phyloP scores from a whole-genome alignment of 1,139 yeast genomes.

The Schizosaccharomyces versatilis region DNA sequence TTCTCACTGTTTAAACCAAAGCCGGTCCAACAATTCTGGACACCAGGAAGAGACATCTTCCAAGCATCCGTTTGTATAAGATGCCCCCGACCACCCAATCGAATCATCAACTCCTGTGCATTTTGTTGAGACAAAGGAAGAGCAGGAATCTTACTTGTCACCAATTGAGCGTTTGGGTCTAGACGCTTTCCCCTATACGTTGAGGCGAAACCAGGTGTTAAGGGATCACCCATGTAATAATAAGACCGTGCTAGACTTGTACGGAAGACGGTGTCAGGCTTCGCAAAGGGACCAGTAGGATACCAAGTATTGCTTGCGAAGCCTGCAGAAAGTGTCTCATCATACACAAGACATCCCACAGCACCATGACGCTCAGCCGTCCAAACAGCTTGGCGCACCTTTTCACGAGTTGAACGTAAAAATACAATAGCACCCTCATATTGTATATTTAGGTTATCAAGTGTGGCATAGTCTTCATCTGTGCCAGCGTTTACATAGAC shows the following conservation, averaged over 20 bases:
- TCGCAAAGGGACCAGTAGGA: constrained; percentile 48
- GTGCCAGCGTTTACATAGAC: constrained; percentile 45
- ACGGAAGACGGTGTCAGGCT: constrained; percentile 52
- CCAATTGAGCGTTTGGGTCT: constrained; percentile 24
- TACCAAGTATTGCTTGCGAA: constrained; percentile 34
- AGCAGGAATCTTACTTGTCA: constrained; percentile 39
- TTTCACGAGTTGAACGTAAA: constrained; percentile 29
- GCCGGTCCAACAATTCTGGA: constrained; percentile 40
- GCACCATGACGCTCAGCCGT: constrained; percentile 47
- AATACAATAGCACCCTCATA: constrained; percentile 29
- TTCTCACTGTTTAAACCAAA: constrained; percentile 23
- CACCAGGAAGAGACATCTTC: constrained; percentile 28
- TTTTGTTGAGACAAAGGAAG: constrained; percentile 39
- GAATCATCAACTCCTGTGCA: constrained; percentile 32
- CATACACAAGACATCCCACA: constrained; percentile 34
- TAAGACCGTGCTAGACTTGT: constrained; percentile 69
- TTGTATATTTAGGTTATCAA: constrained; percentile 27
- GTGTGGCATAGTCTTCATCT: constrained; percentile 28
- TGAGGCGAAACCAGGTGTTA: constrained; percentile 66
- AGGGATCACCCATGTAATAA: constrained; percentile 67
- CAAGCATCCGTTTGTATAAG: constrained; percentile 21
- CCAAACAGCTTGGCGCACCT: constrained; percentile 46
- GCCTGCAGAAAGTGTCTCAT: constrained; percentile 49
- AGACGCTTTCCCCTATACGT: constrained; percentile 29
- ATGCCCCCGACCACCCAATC: constrained; percentile 35